A percentile compares a stretch with the other conserved stretches of the same genome.
These are phyloP conservation scores for Viola odorata DNA, from an alignment of 345 rosid genomes.

Conservation along the genomic window DNA sequence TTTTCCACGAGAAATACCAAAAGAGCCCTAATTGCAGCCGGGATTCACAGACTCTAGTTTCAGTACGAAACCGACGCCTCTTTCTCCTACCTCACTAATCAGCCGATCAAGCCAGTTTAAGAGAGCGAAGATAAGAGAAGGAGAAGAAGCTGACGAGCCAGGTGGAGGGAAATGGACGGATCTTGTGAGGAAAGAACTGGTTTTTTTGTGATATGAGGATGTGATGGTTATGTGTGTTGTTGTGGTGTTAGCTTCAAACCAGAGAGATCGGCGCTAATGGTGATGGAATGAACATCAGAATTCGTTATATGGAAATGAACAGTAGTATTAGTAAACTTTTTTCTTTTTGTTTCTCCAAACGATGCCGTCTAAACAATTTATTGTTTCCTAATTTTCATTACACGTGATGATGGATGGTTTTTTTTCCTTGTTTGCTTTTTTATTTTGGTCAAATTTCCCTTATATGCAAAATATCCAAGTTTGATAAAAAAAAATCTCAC, in stretches of 20 bases:
- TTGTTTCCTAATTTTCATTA: too few species aligned
- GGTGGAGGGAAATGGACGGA: conserved; percentile 18
- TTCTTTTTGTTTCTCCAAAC: too few species aligned
- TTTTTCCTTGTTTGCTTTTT: too few species aligned
- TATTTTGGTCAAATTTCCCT: too few species aligned
- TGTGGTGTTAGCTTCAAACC: neutral
- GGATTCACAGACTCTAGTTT: conserved; percentile 5
- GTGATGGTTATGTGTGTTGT: neutral
- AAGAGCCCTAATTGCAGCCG: conserved; percentile 9
- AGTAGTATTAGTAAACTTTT: too few species aligned
- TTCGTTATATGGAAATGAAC: too few species aligned
- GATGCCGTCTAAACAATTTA: too few species aligned
- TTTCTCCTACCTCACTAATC: neutral
- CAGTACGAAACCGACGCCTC: neutral
- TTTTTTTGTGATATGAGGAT: neutral
- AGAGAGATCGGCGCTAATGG: conserved; percentile 22
- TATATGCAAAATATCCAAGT: too few species aligned
- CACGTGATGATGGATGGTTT: too few species aligned
- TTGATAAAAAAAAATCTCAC: too few species aligned
- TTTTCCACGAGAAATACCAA: conserved; percentile 6
- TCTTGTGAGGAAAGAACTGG: conserved; percentile 18
- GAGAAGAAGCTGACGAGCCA: neutral
- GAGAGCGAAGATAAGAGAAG: neutral
- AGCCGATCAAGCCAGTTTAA: neutral
- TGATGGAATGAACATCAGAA: neutral